These are phyloP conservation scores for Tuctoria greenei DNA, from an alignment of 176 grass and related monocot genomes.

Conservation along the genomic window DNA sequence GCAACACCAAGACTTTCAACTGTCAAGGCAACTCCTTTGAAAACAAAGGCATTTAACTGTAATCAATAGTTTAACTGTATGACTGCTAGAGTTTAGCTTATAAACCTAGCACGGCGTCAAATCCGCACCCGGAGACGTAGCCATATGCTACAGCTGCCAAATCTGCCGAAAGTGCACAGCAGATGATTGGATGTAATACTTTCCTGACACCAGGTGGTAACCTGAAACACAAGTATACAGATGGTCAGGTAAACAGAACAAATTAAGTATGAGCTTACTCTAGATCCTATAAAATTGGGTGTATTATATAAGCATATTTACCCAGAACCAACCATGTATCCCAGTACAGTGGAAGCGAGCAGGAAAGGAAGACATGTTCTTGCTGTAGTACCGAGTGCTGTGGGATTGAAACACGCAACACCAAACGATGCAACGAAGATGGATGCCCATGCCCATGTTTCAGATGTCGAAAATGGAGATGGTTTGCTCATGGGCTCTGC, in stretches of 20 bases:
- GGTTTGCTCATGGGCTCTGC: constrained; percentile 87
- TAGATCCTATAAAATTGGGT: constrained; percentile 21
- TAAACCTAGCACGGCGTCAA: constrained; percentile 82
- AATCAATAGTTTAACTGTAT: not conserved
- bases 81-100: constrained; percentile 20
- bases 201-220: constrained; percentile 65
- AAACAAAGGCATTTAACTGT: not conserved
- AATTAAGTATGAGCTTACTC: not conserved
- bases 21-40: not conserved
- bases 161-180: constrained; percentile 74
- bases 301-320: constrained; percentile 43
- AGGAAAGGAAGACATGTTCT: constrained; percentile 83
- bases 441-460: constrained; percentile 60
- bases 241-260: not conserved
- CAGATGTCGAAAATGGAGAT: constrained; percentile 52
- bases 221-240: constrained; percentile 43
- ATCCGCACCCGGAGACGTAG: constrained; percentile 55
- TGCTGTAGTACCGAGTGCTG: constrained; percentile 64
- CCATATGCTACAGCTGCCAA: constrained; percentile 63
- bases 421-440: constrained; percentile 62
- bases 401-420: constrained; percentile 52
- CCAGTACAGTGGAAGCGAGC: constrained; percentile 74
- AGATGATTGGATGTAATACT: constrained; percentile 90
- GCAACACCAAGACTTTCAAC: not conserved
- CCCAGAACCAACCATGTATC: constrained; percentile 94